These are phyloP conservation scores for Skeletonema costatum DNA, from an alignment of 108 stramenopile species.

Conservation along the genomic window DNA sequence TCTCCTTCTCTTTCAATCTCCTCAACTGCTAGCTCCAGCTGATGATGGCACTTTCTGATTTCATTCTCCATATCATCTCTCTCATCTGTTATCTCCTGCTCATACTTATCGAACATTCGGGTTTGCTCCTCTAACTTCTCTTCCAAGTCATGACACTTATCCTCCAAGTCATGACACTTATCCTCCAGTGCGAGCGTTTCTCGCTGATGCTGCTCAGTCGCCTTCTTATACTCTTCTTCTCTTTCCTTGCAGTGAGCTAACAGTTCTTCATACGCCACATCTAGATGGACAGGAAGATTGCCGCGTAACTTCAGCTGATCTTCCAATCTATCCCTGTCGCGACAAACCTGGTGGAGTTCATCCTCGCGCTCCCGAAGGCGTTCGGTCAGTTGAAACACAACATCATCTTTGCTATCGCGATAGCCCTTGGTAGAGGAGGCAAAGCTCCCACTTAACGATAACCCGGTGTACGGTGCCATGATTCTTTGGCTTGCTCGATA, in stretches of 20 bases:
- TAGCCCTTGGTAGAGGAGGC: conserved; percentile 1
- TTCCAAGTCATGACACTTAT: conserved; percentile 15
- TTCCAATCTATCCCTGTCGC: conserved; percentile 22
- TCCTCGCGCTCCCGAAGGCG: conserved; percentile 29
- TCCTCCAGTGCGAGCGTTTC: conserved; percentile 12
- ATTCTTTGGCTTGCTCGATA: neutral
- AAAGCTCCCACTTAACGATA: neutral
- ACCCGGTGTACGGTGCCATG: neutral
- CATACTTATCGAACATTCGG: conserved; percentile 5
- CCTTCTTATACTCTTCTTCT: conserved; percentile 15
- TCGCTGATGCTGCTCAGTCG: conserved; percentile 8
- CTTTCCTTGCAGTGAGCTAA: conserved; percentile 10
- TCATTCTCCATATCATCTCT: conserved; percentile 7
- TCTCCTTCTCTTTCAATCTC: conserved; percentile 14
- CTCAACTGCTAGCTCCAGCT: neutral
- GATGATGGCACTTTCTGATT: neutral
- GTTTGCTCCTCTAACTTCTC: conserved; percentile 18
- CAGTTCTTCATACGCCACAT: conserved; percentile 26
- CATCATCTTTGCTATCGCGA: conserved; percentile 16
- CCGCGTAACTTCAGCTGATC: conserved; percentile 12
- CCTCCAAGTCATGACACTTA: conserved; percentile 16
- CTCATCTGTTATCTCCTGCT: neutral
- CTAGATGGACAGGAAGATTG: conserved; percentile 23
- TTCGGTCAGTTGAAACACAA: conserved; percentile 22
- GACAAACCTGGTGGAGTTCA: conserved; percentile 18